A percentile compares a stretch with the other conserved stretches of the same genome.
These are phyloP conservation scores for Eutrema heterophyllum DNA, from an alignment of 345 rosid species.

Conservation along the genomic window DNA sequence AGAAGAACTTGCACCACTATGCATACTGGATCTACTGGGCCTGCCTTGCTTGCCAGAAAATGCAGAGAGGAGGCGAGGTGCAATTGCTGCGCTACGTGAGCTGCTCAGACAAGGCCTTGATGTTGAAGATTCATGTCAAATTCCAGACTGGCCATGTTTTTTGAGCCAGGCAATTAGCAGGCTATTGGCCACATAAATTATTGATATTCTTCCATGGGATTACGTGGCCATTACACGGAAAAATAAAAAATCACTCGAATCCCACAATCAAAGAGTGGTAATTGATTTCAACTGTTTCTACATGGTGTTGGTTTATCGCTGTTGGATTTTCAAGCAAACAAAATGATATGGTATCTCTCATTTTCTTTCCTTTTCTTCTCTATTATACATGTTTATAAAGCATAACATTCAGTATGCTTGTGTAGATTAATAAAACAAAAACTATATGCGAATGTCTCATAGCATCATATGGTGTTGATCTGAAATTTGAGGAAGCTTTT, in stretches of 20 bases:
- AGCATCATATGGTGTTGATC: no score
- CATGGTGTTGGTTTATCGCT: conserved; percentile 63
- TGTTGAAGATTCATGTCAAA: conserved; percentile 76
- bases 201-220: background rate
- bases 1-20: conserved; percentile 98
- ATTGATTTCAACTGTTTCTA: conserved; percentile 80
- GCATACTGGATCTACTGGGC: conserved; percentile 88
- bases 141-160: conserved; percentile 86
- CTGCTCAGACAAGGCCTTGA: conserved; percentile 89
- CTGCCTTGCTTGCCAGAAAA: conserved; percentile 77
- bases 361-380: background rate
- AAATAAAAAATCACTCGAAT: conserved; percentile 89
- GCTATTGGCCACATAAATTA: conserved; percentile 79
- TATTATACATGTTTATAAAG: background rate
- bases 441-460: background rate
- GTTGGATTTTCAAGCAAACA: conserved; percentile 45
- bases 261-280: conserved; percentile 86
- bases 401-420: conserved; percentile 24
- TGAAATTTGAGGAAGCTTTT: no score
- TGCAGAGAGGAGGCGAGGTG: conserved; percentile 81
- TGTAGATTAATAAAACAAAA: conserved; percentile 77
- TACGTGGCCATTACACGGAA: conserved; percentile 52
- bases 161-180: conserved; percentile 66
- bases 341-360: no score
- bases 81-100: conserved; percentile 82